Evolutionary conservation across 2,329 filamentous ascomycete genomes (phyloP).

Genomic region (Celoporthe dispersa): DNA sequence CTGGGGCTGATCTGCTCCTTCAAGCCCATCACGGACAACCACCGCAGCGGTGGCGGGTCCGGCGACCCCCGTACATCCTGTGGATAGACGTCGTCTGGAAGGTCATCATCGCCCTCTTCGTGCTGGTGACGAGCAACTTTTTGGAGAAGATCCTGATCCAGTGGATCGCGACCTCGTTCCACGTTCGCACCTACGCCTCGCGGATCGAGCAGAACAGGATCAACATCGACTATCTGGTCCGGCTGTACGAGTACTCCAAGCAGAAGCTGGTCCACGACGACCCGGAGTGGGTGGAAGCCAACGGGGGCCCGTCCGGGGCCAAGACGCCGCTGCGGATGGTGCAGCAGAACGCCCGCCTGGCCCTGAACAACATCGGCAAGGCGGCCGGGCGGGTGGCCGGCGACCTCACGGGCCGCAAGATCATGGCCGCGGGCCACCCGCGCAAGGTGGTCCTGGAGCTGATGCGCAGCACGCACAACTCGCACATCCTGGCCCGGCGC

Average conservation of each 20-base stretch:
- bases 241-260: conserved; percentile 73
- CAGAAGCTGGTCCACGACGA: conserved; percentile 66
- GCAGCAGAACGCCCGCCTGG: conserved; percentile 74
- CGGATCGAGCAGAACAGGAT: conserved; percentile 93
- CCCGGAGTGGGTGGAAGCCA: conserved; percentile 48
- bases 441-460: conserved; percentile 83
- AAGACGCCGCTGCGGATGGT: conserved; percentile 77
- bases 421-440: conserved; percentile 71
- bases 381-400: conserved; percentile 85
- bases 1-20: conserved; percentile 86
- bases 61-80: conserved; percentile 53
- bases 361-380: conserved; percentile 80
- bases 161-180: conserved; percentile 92
- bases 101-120: conserved; percentile 83
- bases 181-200: conserved; percentile 86
- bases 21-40: conserved; percentile 74
- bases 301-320: conserved; percentile 55
- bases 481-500: conserved; percentile 83
- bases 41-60: conserved; percentile 47
- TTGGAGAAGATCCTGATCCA: conserved; percentile 93
- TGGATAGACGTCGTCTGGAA: conserved; percentile 87
- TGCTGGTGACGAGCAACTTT: conserved; percentile 79
- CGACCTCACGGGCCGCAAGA: conserved; percentile 83
- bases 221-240: conserved; percentile 68
- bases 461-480: conserved; percentile 70